phyloP scores from a whole-genome alignment of 2,329 filamentous ascomycete genomes.

The Ophiostoma himal-ulmi region DNA sequence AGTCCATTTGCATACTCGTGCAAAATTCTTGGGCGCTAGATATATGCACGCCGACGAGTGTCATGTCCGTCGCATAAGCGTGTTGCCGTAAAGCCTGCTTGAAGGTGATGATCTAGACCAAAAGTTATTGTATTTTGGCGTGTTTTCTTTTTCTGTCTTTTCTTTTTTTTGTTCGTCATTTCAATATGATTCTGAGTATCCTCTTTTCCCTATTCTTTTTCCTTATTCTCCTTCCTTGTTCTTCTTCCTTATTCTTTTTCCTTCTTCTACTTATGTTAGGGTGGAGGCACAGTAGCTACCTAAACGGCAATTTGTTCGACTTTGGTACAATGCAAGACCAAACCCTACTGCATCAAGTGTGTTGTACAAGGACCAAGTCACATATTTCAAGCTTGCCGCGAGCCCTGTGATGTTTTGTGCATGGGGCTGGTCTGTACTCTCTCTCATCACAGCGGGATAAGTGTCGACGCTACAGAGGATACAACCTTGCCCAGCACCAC shows the following conservation, averaged over 20 bases:
- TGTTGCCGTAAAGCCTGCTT: not conserved
- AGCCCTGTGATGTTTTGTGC: slow-evolving; percentile 3
- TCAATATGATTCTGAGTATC: too few relatives aligned
- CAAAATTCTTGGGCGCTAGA: not conserved
- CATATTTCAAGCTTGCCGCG: not conserved
- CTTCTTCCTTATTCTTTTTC: not conserved
- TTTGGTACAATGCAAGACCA: not conserved
- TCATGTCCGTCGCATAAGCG: not conserved
- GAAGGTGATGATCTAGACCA: not conserved
- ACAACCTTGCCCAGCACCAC: slow-evolving; percentile 10
- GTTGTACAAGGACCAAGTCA: not conserved
- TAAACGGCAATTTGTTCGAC: not conserved
- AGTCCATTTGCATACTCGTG: not conserved
- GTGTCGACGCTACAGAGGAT: slow-evolving; percentile 2
- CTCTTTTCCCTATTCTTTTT: not conserved
- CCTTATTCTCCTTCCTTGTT: not conserved
- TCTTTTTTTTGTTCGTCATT: not conserved
- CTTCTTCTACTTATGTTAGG: not conserved
- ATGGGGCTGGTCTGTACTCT: not conserved
- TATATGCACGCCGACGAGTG: not conserved
- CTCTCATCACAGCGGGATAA: slow-evolving; percentile 3
- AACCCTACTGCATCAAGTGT: not conserved
- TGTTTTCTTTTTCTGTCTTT: not conserved
- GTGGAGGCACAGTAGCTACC: not conserved
- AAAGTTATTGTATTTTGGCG: not conserved